Base-by-base conservation (phyloP, 352 stramenopile genomes). In the Elongisporangium prolatum region DNA sequence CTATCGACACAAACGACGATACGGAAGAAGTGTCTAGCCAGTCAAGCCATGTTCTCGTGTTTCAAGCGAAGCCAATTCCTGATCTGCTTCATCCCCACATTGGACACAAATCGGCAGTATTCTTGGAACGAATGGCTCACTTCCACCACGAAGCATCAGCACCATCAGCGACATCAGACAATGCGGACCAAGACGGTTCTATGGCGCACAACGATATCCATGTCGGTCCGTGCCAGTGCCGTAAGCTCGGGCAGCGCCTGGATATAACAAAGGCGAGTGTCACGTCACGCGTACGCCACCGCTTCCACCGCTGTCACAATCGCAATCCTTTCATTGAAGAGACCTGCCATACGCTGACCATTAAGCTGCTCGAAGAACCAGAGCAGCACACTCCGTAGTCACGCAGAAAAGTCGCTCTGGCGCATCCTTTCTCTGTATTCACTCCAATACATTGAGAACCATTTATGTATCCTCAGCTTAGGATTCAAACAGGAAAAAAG, bases 261-360 rank as follows among this genome's bases (percentile, higher is more conserved):
- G 59, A 61, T 24, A 52, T 59, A 16, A 54, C 66, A 47, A 77
- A 70, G 59, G 53, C 59, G 4, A 57, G 55, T 21, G 54, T 47
- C 4, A 22, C 22, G 3, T 47, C 21, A 34, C 54, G 34, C n/a
- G 21, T 47, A 6, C 60, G 67, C 13, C 67, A 69, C 25, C 69
- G 67, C 20, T 74, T 72, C 54, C 66, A 60, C 5, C 67, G 59
- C 20, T 69, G 72, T 25, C 74, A 77, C 60, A 61, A 61, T 18
- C 57, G 63, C 37, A 77, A 72, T 7, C 66, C 66, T 10, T 44
- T 44, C 34, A 67, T 74, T 48, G 69, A 77, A 48, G 74, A 67
- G 20, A 54, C 68, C 17, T 37, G 21, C 4, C 21, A 37, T 2
- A 28, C 17, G n/a, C 56, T 74, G 4, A 77, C 69, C 1, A 59